Evolutionary conservation across 352 stramenopile genomes (phyloP), one percentile per base, ranked within the genome.

Genomic region (Phytopythium sindhum): DNA sequence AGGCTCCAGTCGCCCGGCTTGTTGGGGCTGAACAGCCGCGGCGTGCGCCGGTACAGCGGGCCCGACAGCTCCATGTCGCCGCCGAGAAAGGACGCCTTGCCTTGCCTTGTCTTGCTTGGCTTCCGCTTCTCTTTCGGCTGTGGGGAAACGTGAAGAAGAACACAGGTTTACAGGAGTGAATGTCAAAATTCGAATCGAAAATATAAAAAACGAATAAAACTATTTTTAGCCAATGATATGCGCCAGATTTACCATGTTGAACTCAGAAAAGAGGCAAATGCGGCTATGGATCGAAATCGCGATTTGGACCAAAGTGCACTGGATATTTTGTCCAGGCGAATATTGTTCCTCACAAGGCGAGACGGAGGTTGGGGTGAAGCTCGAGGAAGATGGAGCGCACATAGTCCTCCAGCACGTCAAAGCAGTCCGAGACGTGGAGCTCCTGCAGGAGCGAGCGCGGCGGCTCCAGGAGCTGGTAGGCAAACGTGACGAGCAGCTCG

Each of bases 351-450:
- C 17, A 53, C 41, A 61, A 9, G 7, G 17, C n/a, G 1, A 61
- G 24, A 1, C 21, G 68, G 31, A 85, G 33, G 9, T 68, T 23
- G 4, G 79, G 79, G 47, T 85, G 57, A 15, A 90, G 75, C 62
- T 93, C 84, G 6, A 68, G 64, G 65, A 82, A 93, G 31, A 91
- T 60, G 31, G 78, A 79, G 47, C 70, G 72, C 15, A 93, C 74
- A 61, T 91, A 91, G 64, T 91, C 81, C n/a, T 79, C 78, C 6
- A 88, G 70, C 48, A 93, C 81, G 59, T 93, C 84, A 50, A 93
- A 93, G 66, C 80, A 90, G 55, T 93, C 72, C 15, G 80, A 78
- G 41, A 90, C 74, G 33, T 81, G 68, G 0, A 93, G 67, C 31
- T 84, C 67, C 47, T 73, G 61, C n/a, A 93, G 62, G 0, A 64